Base-by-base conservation (phyloP, 2,329 filamentous ascomycete species). In the Nemania sp. region DNA sequence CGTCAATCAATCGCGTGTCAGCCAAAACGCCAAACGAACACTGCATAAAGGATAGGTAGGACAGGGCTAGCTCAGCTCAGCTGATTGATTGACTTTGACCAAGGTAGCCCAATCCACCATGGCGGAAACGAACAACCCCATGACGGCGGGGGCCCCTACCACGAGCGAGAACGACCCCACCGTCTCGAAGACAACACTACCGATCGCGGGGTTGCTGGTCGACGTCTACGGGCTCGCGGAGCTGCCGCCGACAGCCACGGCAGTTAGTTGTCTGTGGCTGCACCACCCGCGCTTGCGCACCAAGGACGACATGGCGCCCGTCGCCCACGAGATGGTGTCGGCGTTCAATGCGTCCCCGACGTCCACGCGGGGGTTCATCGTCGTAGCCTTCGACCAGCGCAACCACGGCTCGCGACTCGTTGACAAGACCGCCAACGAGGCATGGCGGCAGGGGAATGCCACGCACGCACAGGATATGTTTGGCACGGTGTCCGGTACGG, bases 401-500 rank as follows among this genome's bases (percentile, higher is more conserved):
- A 98, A 98, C 79, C 96, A 98, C 80, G 96, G 96, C 27, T 86
- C 87, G 2, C 84, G 96, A 62, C 80, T 89, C 67, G 87, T 95
- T 1, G 86, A 90, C 73, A 81, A 87, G 7, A 73, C 85, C 20
- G 89, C 91, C 27, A 98, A 98, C 78, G 84, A 90, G 73, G 86
- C 91, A 3, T 98, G 94, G 95, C 87, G 88, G 51, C 81, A 88
- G 43, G 94, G 93, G 32, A 97, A 98, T 77, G 83, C 86, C 41
- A 87, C 85, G 6, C 96, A 98, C 82, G 95, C 94, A 0, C 89
- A 93, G 77, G 96, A 99, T 79, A 97, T 99, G 94, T 94, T 96
- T 77, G 89, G 88, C 32, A 88, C 89, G 69, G 91, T 94, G 67
- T 87, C 88, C 80, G 86, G 88, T 60, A 95, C 92, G 0, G 91